Evolutionary conservation across 257 asterid species (phyloP), one percentile per base, ranked within the genome.

Genomic region (Nicotiana tabacum): DNA sequence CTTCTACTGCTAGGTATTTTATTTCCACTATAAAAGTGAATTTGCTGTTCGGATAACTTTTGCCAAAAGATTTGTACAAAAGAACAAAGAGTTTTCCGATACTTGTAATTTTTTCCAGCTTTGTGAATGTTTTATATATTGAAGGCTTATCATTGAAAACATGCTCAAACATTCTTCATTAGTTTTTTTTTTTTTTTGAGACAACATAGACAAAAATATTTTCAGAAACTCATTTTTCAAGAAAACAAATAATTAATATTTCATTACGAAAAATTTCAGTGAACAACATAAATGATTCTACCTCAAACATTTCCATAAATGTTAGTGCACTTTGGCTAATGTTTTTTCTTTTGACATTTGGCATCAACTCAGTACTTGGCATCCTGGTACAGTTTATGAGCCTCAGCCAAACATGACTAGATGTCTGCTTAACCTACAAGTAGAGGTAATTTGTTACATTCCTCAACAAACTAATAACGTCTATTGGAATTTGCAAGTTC

Each of bases 391-490:
- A 64, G 87, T 83, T 79, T 70, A 67, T 18, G 95, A 90, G 77
- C 68, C 84, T 82, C 96, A 90, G 87, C 92, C 97, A 65, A 87
- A 82, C 87, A 89, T 82, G 88, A 88, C 92, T 29, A 84, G 88
- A 84, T 88, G 89, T 88, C 89, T 93, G 84, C 80, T 90, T 82
- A 92, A 90, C 85, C 89, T 83, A 33, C 90, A 87, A 66, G 78
- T 66, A 21, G 89, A 89, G 93, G 97, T 94, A 87, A 11, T 69
- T 70, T 70, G 35, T 89, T 29, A 15, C 58, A 77, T 69, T 68
- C 68, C 69, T 83, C 82, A 35, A 77, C 83, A 82, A 51, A 60
- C 82, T 68, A 29, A 29, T 27, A 64, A 64, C 12, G 51, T 48
- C 17, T 37, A 24, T 21, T 21, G 35, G 11, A 21, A 39, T 70